A percentile compares a stretch with the other conserved stretches of the same genome.
These are phyloP conservation scores for Umbilicus rupestris DNA, from an alignment of 164 flowering plant species.

Conservation along the genomic window DNA sequence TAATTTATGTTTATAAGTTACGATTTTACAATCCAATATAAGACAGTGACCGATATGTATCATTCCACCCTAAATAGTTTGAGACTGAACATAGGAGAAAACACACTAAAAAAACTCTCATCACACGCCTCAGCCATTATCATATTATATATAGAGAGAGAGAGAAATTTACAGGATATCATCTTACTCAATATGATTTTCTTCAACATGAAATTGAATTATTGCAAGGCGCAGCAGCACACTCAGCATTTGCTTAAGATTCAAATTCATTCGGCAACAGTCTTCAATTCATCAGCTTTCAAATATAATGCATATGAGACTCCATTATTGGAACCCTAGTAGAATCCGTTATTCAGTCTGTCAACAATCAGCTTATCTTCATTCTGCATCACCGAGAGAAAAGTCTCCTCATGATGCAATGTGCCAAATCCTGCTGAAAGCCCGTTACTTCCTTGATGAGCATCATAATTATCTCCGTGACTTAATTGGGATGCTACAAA, in stretches of 20 bases:
- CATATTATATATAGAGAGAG: not conserved
- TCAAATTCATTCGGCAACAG: too few relatives aligned
- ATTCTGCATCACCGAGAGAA: constrained; percentile 15
- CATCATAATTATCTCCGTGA: constrained; percentile 42
- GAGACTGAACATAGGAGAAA: not conserved
- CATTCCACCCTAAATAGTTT: not conserved
- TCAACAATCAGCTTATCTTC: constrained; percentile 48
- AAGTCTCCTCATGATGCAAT: constrained; percentile 24
- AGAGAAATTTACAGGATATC: not conserved
- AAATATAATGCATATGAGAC: constrained; percentile 59
- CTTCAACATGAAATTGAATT: constrained; percentile 3
- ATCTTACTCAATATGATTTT: constrained; percentile 1
- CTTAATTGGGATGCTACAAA: constrained; percentile 93
- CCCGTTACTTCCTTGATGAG: constrained; percentile 1
- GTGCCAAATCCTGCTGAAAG: not conserved
- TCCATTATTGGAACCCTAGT: constrained; percentile 16
- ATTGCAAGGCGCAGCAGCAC: not conserved
- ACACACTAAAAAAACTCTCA: not conserved
- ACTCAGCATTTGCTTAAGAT: too few relatives aligned
- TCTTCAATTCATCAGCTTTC: constrained; percentile 27
- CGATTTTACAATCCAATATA: not conserved
- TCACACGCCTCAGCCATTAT: not conserved
- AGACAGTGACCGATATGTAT: not conserved
- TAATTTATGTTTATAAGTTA: too few relatives aligned
- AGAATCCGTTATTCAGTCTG: constrained; percentile 21